A percentile compares a stretch with the other conserved stretches of the same genome.
Evolutionary conservation across 1,284 basidiomycete species (phyloP).

Genomic region (Trichosporon faecale): DNA sequence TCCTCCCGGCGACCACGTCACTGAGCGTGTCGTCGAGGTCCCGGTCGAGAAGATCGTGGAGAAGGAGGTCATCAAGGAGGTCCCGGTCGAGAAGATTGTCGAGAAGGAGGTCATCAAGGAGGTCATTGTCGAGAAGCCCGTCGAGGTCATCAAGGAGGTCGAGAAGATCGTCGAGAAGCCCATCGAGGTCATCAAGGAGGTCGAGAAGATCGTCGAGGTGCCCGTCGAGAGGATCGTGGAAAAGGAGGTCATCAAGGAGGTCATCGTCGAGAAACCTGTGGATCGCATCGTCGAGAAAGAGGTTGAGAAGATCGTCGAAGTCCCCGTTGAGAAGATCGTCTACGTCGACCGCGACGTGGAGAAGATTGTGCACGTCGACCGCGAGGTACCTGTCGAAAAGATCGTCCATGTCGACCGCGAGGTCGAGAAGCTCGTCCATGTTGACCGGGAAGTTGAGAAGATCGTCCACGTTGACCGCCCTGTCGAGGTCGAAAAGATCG

Average conservation of each 20-base stretch:
- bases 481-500: constrained; percentile 45
- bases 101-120: constrained; percentile 41
- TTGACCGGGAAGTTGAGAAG: constrained; percentile 42
- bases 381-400: constrained; percentile 38
- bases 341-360: constrained; percentile 50
- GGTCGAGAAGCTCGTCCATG: constrained; percentile 49
- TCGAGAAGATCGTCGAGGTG: constrained; percentile 52
- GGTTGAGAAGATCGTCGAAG: constrained; percentile 41
- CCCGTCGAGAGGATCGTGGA: constrained; percentile 46
- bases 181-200: constrained; percentile 45
- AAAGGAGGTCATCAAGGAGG: constrained; percentile 24
- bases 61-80: constrained; percentile 32
- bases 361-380: constrained; percentile 48
- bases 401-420: constrained; percentile 36
- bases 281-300: constrained; percentile 40
- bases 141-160: constrained; percentile 37
- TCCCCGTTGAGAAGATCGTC: constrained; percentile 46
- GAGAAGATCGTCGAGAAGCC: constrained; percentile 52
- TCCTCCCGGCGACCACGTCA: constrained; percentile 41
- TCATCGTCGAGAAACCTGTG: constrained; percentile 38
- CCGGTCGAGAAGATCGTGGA: constrained; percentile 44
- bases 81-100: constrained; percentile 33
- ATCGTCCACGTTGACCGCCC: constrained; percentile 33
- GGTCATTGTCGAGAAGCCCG: constrained; percentile 38
- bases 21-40: constrained; percentile 45